These are phyloP conservation scores for Sarocladium kiliense DNA, from an alignment of 2,329 filamentous ascomycete genomes.

Conservation along the genomic window DNA sequence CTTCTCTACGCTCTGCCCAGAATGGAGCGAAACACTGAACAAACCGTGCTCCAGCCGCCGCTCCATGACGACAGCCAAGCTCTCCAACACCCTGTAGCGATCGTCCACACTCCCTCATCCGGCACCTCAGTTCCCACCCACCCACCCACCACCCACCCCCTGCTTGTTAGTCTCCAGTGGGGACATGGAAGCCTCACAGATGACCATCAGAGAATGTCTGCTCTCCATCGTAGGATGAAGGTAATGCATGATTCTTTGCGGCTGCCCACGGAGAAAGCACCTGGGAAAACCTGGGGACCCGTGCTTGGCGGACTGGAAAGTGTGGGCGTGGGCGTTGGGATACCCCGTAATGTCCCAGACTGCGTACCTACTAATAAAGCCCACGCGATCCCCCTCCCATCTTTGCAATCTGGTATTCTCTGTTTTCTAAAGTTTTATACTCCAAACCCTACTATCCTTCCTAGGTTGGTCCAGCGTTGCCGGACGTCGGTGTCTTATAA, in stretches of 20 bases:
- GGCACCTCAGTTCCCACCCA: not conserved
- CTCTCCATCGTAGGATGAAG: not conserved
- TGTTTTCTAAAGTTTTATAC: not conserved
- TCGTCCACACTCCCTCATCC: constrained; percentile 1
- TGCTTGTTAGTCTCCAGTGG: not conserved
- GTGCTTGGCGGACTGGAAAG: not conserved
- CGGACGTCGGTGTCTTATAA: not conserved
- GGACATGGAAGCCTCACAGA: not conserved
- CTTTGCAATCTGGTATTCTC: not conserved
- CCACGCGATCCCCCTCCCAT: not conserved
- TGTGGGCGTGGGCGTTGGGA: not conserved
- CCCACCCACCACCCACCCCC: not conserved
- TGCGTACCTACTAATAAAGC: not conserved
- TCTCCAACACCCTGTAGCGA: not conserved
- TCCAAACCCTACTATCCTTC: not conserved
- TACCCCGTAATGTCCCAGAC: not conserved
- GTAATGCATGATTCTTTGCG: not conserved
- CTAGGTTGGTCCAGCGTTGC: not conserved
- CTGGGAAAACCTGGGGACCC: constrained; percentile 11
- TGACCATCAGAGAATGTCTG: not conserved
- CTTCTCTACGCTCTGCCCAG: no score
- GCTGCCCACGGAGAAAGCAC: constrained; percentile 9
- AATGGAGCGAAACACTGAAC: no score
- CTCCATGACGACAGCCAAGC: constrained; percentile 25
- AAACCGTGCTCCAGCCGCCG: no score